Conservation (phyloP, 2,329 filamentous ascomycete species). For the Westerdykella sp. region DNA sequence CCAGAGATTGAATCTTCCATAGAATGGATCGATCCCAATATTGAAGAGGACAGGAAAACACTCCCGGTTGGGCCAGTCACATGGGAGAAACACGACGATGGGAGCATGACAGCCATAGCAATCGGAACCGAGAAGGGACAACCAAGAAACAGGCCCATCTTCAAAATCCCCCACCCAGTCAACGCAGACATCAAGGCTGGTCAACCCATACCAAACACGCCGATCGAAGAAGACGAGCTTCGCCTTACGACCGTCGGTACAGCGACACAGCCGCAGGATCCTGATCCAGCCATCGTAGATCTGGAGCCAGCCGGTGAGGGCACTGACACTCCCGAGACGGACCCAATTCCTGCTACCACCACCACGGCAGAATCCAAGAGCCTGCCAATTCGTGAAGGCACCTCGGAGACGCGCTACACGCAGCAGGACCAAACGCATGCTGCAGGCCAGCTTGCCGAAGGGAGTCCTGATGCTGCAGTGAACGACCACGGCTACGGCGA, state of each 20-base stretch:
- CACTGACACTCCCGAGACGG: conserved; percentile 4
- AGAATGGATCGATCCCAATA: conserved; percentile 35
- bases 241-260: conserved; percentile 32
- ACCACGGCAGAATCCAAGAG: conserved; percentile 6
- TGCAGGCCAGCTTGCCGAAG: conserved; percentile 36
- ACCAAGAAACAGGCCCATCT: conserved; percentile 35
- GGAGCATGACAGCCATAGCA: conserved; percentile 42
- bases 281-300: conserved; percentile 3
- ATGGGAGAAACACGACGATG: conserved; percentile 40
- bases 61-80: conserved; percentile 45
- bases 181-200: conserved; percentile 21
- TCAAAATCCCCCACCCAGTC: conserved; percentile 32
- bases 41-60: conserved; percentile 34
- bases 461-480: conserved; percentile 38
- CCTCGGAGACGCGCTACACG: conserved; percentile 37
- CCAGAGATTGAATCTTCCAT: conserved; percentile 39
- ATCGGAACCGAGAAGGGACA: conserved; percentile 41
- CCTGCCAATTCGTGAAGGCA: conserved; percentile 36
- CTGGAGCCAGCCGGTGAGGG: neutral
- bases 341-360: conserved; percentile 12
- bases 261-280: conserved; percentile 30
- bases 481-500: conserved; percentile 41
- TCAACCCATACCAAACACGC: conserved; percentile 21
- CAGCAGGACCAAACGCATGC: conserved; percentile 43
- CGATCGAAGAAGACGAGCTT: conserved; percentile 19